Conservation (phyloP, 441 rosid species). For the Flueggea neowawraea region DNA sequence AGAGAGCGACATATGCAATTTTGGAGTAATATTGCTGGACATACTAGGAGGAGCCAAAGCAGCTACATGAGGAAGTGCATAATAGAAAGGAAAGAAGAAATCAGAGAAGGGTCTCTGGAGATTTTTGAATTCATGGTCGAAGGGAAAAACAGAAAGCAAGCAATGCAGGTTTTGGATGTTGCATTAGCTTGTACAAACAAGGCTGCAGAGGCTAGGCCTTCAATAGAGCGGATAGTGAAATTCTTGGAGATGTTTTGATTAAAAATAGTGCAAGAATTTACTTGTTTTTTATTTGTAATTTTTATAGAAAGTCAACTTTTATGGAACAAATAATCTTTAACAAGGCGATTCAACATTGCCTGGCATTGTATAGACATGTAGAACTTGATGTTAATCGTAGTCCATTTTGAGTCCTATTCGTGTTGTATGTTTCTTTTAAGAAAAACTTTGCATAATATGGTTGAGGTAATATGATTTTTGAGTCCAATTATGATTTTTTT, state of each 20-base stretch:
- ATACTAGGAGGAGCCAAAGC: constrained; percentile 27
- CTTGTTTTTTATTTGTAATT: too few species aligned
- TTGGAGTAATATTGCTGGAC: constrained; percentile 39
- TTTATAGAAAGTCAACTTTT: too few species aligned
- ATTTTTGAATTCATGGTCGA: constrained; percentile 39
- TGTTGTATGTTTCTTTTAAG: too few species aligned
- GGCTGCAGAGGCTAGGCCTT: constrained; percentile 38
- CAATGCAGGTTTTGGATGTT: constrained; percentile 41
- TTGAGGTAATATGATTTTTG: too few species aligned
- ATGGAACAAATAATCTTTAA: too few species aligned
- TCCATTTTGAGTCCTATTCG: too few species aligned
- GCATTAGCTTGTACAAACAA: constrained; percentile 36
- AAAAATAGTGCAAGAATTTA: too few species aligned
- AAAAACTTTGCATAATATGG: too few species aligned
- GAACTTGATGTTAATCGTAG: too few species aligned
- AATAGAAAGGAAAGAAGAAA: constrained; percentile 19
- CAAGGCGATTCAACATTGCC: too few species aligned
- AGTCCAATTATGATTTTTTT: too few species aligned
- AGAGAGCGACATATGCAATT: constrained; percentile 38
- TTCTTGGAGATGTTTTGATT: constrained; percentile 17
- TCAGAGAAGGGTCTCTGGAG: constrained; percentile 13
- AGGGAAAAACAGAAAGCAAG: constrained; percentile 38
- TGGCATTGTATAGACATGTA: too few species aligned
- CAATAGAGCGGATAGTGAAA: constrained; percentile 28
- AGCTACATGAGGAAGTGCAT: background rate